Evolutionary conservation across 176 grass and related monocot species (phyloP).

Genomic region (Aechmea fasciata): DNA sequence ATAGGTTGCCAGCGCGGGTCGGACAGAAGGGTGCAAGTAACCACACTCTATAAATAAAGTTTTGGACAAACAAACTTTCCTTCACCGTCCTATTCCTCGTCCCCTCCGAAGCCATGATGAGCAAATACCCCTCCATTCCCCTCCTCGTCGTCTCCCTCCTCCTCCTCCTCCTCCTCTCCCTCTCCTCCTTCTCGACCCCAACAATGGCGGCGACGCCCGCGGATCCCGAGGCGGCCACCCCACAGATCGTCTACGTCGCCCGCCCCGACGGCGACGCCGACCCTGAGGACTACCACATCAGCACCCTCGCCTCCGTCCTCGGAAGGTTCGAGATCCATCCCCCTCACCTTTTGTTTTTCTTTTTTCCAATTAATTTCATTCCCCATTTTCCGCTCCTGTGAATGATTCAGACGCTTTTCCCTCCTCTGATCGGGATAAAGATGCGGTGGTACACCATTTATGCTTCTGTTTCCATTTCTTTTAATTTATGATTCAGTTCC

Average conservation of each 20-base stretch:
- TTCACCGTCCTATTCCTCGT: no score
- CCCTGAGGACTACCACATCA: constrained; percentile 81
- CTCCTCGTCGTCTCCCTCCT: neutral
- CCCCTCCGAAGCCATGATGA: no score
- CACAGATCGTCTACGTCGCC: constrained; percentile 74
- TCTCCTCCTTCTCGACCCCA: neutral
- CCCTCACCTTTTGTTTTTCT: neutral
- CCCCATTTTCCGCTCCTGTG: no score
- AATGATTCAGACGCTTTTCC: no score
- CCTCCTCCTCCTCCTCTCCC: neutral
- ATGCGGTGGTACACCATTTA: no score
- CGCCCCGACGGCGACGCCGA: constrained; percentile 53
- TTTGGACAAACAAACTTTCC: no score
- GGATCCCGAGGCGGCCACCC: constrained; percentile 35
- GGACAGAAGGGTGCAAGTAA: no score
- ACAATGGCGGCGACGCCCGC: neutral
- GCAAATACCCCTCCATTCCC: neutral
- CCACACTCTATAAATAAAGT: no score
- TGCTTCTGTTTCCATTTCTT: no score
- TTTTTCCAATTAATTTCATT: neutral
- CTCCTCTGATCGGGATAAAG: no score
- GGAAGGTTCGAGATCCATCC: constrained; percentile 41
- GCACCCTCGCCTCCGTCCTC: constrained; percentile 53
- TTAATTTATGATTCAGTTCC: no score
- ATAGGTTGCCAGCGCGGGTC: no score